phyloP scores from a whole-genome alignment of 2,329 filamentous ascomycete species.

The Verticillium dahliae region DNA sequence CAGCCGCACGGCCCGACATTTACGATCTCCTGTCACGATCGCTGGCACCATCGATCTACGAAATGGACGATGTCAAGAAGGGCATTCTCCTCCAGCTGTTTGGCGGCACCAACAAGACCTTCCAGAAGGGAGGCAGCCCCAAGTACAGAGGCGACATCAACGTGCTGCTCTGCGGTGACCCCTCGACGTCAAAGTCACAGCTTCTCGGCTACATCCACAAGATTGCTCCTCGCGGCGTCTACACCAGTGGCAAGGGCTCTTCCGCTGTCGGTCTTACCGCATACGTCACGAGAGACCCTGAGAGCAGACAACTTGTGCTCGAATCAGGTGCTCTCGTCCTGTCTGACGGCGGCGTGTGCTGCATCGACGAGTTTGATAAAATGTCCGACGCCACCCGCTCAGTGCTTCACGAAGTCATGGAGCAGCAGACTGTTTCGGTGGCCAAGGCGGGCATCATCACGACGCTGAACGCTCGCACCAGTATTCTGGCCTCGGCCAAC shows the following conservation, averaged over 20 bases:
- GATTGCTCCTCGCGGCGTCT: conserved; percentile 84
- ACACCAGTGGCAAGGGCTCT: conserved; percentile 75
- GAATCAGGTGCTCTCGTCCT: conserved; percentile 75
- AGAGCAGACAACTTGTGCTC: conserved; percentile 72
- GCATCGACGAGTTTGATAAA: conserved; percentile 82
- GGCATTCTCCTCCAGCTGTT: conserved; percentile 95
- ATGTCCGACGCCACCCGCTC: conserved; percentile 76
- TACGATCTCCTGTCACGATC: conserved; percentile 90
- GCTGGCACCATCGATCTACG: conserved; percentile 89
- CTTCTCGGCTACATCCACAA: conserved; percentile 92
- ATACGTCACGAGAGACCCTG: conserved; percentile 73
- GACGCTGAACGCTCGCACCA: conserved; percentile 90
- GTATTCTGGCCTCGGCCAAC: conserved; percentile 93
- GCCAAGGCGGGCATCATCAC: conserved; percentile 94
- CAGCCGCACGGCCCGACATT: conserved; percentile 73
- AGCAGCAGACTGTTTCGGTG: conserved; percentile 79
- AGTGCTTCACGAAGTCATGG: conserved; percentile 83
- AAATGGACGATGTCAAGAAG: conserved; percentile 98
- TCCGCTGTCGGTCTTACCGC: conserved; percentile 77
- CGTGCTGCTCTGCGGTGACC: conserved; percentile 91
- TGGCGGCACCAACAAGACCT: conserved; percentile 95
- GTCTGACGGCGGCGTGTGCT: conserved; percentile 77
- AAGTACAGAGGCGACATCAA: conserved; percentile 98
- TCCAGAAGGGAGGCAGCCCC: conserved; percentile 91
- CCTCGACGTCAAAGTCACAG: conserved; percentile 94